A percentile compares a stretch with the other conserved stretches of the same genome.
Conservation (phyloP, 148 eudicot species). For the Dianthus caryophyllus region DNA sequence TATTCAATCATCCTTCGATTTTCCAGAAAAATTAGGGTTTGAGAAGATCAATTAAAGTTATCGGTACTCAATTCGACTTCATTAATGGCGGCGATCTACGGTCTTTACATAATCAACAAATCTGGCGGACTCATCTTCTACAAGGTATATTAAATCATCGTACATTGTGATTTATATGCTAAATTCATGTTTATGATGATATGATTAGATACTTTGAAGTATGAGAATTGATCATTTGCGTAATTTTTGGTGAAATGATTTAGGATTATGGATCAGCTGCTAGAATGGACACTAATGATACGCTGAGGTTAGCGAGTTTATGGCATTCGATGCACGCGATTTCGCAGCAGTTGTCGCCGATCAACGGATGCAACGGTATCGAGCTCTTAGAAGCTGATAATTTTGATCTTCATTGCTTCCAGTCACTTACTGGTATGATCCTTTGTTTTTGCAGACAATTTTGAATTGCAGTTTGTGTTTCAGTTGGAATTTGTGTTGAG, state of each 20-base stretch:
- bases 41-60: too few relatives aligned
- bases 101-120: slow-evolving; percentile 64
- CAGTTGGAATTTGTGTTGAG: neutral
- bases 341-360: slow-evolving; percentile 92
- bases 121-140: slow-evolving; percentile 93
- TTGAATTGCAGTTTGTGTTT: neutral
- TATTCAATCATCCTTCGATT: too few relatives aligned
- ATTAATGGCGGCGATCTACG: slow-evolving; percentile 77
- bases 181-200: too few relatives aligned
- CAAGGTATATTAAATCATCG: too few relatives aligned
- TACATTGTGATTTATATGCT: too few relatives aligned
- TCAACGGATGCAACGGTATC: slow-evolving; percentile 62
- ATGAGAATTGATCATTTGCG: too few relatives aligned
- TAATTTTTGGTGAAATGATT: neutral
- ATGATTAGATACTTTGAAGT: too few relatives aligned
- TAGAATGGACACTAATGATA: slow-evolving; percentile 86
- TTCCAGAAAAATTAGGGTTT: too few relatives aligned
- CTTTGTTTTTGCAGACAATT: too few relatives aligned
- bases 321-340: slow-evolving; percentile 99
- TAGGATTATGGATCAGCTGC: slow-evolving; percentile 11
- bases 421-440: slow-evolving; percentile 74
- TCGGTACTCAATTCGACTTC: too few relatives aligned
- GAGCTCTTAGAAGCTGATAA: slow-evolving; percentile 91
- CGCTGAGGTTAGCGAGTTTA: slow-evolving; percentile 86
- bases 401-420: slow-evolving; percentile 94